A percentile compares a stretch with the other conserved stretches of the same genome.
Evolutionary conservation across 345 rosid genomes (phyloP).

Genomic region (Rhodamnia argentea): DNA sequence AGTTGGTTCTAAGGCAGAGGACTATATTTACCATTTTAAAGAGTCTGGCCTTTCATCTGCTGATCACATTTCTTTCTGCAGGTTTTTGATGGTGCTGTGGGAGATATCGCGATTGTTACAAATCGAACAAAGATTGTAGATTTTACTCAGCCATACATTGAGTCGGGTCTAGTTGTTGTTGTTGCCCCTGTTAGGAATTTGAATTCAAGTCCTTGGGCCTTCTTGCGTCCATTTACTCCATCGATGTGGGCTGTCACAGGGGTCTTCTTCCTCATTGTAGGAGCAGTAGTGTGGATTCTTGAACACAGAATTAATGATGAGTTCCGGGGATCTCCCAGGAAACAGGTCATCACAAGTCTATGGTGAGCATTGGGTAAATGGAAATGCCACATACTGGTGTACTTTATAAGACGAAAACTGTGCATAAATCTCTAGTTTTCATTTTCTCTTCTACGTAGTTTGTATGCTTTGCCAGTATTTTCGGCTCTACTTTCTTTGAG

Average conservation of each 20-base stretch:
- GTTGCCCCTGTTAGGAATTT: constrained; percentile 71
- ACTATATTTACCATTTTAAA: neutral
- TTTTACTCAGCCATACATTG: constrained; percentile 84
- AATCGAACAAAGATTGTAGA: constrained; percentile 64
- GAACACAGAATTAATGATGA: constrained; percentile 86
- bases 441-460: neutral
- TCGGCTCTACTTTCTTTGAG: neutral
- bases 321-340: constrained; percentile 78
- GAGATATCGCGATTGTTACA: constrained; percentile 71
- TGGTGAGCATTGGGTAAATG: constrained; percentile 38
- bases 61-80: constrained; percentile 14
- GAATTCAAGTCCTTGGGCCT: constrained; percentile 66
- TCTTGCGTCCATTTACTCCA: constrained; percentile 68
- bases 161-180: constrained; percentile 86
- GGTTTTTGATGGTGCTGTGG: constrained; percentile 79
- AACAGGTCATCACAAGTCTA: constrained; percentile 53
- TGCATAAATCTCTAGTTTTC: neutral
- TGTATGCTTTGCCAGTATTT: neutral
- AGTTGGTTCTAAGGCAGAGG: constrained; percentile 16
- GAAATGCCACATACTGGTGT: neutral
- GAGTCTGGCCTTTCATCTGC: neutral
- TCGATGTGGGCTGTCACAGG: constrained; percentile 81
- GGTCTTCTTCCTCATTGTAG: constrained; percentile 57
- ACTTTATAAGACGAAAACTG: neutral
- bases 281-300: constrained; percentile 82